Base-by-base conservation (phyloP, 257 asterid species). In the Nicotiana otophora region DNA sequence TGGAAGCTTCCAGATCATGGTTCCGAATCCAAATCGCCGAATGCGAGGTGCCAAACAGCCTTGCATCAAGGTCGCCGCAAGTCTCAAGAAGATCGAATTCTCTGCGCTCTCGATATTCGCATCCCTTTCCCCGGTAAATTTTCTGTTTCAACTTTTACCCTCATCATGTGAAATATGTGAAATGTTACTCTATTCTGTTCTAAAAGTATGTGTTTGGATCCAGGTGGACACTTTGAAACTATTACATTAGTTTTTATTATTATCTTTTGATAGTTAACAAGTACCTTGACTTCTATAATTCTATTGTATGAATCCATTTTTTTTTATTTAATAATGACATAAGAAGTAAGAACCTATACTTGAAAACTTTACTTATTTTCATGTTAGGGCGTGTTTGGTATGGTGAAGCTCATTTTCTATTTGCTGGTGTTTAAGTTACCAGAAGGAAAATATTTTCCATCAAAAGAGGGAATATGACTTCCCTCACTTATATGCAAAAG, bases 31-130 rank as follows among this genome's bases (percentile, higher is more conserved):
- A 82, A 81, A 28, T 82, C 91, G 2, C 87, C 87, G 61, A 80
- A 89, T 10, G 75, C 86, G 63, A 79, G 86, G 23, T 96, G 99
- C 81, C 98, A 93, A 81, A 86, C 92, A 82, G 92, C 98, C 75
- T 83, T 86, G 87, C 98, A 89, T 84, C 94, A 90, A 87, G 99
- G 98, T 80, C 98, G 93, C 86, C 96, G 98, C 67, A 90, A 85
- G 86, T 86, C 92, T 12, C 98, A 91, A 87, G 99, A 96, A 84
- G 99, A 96, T 86, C 98, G 99, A 67, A 88, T 91, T 51, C 89
- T 93, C 5, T 96, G 98, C 48, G 87, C 89, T 46, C 88, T 92
- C 72, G 97, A 94, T 83, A 87, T 96, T 81, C 94, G 90, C 80
- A 87, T 94, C 78, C 98, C 98, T 26, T 93, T 96, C 82, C 98